Conservation (phyloP, 768 basidiomycete genomes). For the Coprinopsis cinerea region DNA sequence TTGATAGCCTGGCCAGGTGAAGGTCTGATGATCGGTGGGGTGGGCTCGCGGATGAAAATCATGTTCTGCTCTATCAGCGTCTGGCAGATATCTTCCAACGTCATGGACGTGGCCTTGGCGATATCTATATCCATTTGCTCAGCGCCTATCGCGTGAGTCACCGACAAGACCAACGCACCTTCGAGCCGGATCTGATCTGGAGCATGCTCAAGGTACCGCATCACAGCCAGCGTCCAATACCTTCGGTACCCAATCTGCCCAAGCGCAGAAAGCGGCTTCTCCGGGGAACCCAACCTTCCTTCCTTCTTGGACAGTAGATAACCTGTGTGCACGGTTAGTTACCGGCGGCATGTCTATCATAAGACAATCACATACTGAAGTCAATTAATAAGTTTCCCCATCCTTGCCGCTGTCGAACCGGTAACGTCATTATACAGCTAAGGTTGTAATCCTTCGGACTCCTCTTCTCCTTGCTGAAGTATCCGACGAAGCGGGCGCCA, state of each 20-base stretch:
- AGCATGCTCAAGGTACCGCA: conserved; percentile 63
- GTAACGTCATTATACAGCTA: conserved; percentile 99
- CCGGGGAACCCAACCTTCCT: conserved; percentile 82
- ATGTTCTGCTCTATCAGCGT: conserved; percentile 70
- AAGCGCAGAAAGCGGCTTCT: conserved; percentile 90
- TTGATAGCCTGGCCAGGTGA: conserved; percentile 78
- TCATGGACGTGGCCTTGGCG: conserved; percentile 82
- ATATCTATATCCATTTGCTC: conserved; percentile 51
- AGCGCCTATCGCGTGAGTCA: not conserved
- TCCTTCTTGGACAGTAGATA: conserved; percentile 97
- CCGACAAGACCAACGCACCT: conserved; percentile 44
- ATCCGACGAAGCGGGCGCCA: conserved; percentile 93
- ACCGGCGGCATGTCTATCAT: not conserved
- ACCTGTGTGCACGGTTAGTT: conserved; percentile 43
- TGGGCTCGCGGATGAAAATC: conserved; percentile 53
- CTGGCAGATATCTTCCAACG: conserved; percentile 76
- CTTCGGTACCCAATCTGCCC: conserved; percentile 92
- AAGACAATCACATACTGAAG: conserved; percentile 68
- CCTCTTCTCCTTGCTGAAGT: conserved; percentile 98
- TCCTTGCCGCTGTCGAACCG: conserved; percentile 88
- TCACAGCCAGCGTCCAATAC: conserved; percentile 89
- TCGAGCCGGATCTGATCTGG: conserved; percentile 63
- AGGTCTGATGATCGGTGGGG: conserved; percentile 50
- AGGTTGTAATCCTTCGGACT: conserved; percentile 96
- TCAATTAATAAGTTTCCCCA: conserved; percentile 98